Percentiles rank a stretch among this genome's conserved stretches.
Evolutionary conservation across 2,329 filamentous ascomycete genomes (phyloP).

Genomic region (Hypoxylon sp.): DNA sequence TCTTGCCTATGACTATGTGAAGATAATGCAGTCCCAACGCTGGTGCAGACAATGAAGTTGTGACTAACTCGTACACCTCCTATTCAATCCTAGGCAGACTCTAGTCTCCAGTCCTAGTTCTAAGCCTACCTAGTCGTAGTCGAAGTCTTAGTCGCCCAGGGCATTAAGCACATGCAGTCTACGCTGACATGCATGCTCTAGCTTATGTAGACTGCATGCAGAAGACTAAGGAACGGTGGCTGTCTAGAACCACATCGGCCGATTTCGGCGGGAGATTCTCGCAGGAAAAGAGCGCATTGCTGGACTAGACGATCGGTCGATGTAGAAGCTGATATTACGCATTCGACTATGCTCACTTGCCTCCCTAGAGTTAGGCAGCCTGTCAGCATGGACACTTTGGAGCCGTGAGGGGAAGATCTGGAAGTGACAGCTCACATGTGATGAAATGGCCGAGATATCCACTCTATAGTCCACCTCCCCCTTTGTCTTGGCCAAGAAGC

Average conservation of each 20-base stretch:
- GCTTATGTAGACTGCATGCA: neutral
- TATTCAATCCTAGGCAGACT: neutral
- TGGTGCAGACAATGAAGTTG: neutral
- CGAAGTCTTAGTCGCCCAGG: neutral
- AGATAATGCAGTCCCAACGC: neutral
- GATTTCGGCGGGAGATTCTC: slow-evolving; percentile 14
- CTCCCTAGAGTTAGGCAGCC: neutral
- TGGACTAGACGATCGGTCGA: neutral
- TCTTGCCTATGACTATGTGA: neutral
- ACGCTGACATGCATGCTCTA: slow-evolving; percentile 1
- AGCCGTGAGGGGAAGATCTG: neutral
- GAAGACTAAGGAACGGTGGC: neutral
- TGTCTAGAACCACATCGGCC: neutral
- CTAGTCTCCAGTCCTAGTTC: neutral
- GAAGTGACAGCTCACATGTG: neutral
- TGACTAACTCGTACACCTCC: neutral
- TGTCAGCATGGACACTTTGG: neutral
- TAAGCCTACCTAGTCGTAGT: neutral
- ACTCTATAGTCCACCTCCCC: neutral
- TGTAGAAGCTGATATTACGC: neutral
- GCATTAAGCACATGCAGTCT: neutral
- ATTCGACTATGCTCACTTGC: neutral
- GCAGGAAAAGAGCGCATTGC: slow-evolving; percentile 3
- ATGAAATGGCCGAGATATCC: neutral
- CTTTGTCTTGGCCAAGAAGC: neutral